These are phyloP conservation scores for Knufia petricola DNA, from an alignment of 2,329 filamentous ascomycete species.

Conservation along the genomic window DNA sequence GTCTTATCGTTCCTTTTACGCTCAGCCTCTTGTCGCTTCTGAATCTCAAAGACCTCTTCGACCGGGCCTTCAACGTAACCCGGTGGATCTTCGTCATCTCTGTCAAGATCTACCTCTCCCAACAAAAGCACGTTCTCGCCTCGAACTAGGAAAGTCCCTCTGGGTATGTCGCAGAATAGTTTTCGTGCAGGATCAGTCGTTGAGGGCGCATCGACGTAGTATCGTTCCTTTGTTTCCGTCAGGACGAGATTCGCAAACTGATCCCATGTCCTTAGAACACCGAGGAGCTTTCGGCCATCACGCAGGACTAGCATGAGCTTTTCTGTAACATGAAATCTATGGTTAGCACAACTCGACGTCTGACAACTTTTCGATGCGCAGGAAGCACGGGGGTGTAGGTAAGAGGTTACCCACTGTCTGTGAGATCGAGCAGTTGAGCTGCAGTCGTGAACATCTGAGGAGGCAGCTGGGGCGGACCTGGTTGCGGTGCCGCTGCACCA, in stretches of 20 bases:
- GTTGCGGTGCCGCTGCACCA: constrained; percentile 19
- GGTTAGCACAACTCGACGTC: constrained; percentile 10
- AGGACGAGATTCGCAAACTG: constrained; percentile 96
- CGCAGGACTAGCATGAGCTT: constrained; percentile 87
- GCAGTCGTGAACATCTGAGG: constrained; percentile 99
- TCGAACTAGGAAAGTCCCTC: constrained; percentile 82
- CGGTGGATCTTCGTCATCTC: constrained; percentile 74
- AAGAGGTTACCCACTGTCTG: constrained; percentile 66
- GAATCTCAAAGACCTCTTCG: constrained; percentile 60
- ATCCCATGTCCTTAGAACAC: constrained; percentile 90
- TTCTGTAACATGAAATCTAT: constrained; percentile 47
- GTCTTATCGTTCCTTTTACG: constrained; percentile 67
- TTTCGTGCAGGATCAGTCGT: constrained; percentile 34
- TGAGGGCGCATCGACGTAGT: constrained; percentile 47
- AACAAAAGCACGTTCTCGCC: constrained; percentile 95
- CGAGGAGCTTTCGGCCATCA: constrained; percentile 88
- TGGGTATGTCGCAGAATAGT: constrained; percentile 72
- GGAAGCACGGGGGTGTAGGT: neutral
- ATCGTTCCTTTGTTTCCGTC: constrained; percentile 81
- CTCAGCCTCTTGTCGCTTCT: constrained; percentile 58
- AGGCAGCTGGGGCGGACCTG: constrained; percentile 39
- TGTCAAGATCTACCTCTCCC: constrained; percentile 93
- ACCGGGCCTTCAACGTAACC: constrained; percentile 59
- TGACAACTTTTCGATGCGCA: neutral
- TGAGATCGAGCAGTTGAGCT: constrained; percentile 87